Evolutionary conservation across 352 stramenopile species (phyloP), one percentile per base, ranked within the genome.

Genomic region (Globisporangium cystogenes): DNA sequence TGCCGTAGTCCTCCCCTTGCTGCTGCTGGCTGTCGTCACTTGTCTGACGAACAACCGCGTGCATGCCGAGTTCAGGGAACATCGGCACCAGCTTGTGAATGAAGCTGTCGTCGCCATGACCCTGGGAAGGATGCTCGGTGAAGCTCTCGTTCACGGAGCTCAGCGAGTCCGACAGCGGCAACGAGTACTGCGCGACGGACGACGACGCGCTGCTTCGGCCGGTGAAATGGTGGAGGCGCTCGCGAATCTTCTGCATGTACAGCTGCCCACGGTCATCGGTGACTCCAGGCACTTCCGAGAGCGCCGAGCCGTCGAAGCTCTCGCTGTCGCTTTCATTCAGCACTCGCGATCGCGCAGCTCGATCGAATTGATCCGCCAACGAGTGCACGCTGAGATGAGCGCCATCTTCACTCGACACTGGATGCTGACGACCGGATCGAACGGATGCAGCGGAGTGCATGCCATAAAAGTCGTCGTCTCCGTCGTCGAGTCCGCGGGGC

Each of bases 41-140:
- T 44, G n/a, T 44, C 39, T 44, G 39, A 31, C 47, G 47, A 14
- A 29, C 46, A 10, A n/a, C 12, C 26, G 51, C n/a, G 43, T 29
- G 36, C 26, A 8, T 51, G 54, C 36, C 41, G 44, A 39, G 48
- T 37, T 23, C 66, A 15, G 66, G 62, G 47, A 90, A 90, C 49
- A 90, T 80, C 7, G 79, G 76, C 0, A 90, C 62, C 29, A 90
- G 44, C 20, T 76, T 60, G 51, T 87, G 82, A 29, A 86, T 62
- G 10, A 89, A 74, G 36, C 66, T 73, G 33, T 80, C 70, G 21
- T 76, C 55, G 14, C 57, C 56, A 29, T 55, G 40, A 8, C 62
- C 43, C 16, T 49, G 42, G 7, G 20, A 31, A 11, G 54, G 51
- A 1, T 60, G 33, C 0, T 55, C 59, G 49, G 64, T 54, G n/a